These are phyloP conservation scores for Pyrenophora seminiperda DNA, from an alignment of 2,329 filamentous ascomycete genomes.

Conservation along the genomic window DNA sequence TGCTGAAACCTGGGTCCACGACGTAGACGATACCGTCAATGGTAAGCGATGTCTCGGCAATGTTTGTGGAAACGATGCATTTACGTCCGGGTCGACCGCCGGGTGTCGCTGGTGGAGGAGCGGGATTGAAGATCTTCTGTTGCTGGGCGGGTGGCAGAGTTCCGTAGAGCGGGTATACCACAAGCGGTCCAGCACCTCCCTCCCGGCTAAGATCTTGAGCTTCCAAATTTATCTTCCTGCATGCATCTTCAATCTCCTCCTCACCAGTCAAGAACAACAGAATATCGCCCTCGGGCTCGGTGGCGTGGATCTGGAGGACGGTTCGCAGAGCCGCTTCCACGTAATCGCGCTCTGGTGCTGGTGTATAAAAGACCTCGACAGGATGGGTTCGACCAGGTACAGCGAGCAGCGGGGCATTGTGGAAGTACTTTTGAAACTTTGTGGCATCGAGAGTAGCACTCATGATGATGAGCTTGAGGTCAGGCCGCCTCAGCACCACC, in stretches of 20 bases:
- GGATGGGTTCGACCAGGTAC: slow-evolving; percentile 95
- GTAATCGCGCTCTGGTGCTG: slow-evolving; percentile 94
- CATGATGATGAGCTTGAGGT: slow-evolving; percentile 94
- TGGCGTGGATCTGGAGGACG: slow-evolving; percentile 94
- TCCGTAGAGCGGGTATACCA: slow-evolving; percentile 92
- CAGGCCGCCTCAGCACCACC: slow-evolving; percentile 80
- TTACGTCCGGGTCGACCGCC: slow-evolving; percentile 91
- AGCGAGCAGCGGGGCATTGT: slow-evolving; percentile 87
- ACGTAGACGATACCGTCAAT: slow-evolving; percentile 99
- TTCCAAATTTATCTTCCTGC: slow-evolving; percentile 87
- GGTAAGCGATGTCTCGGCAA: slow-evolving; percentile 95
- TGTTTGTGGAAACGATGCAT: slow-evolving; percentile 93
- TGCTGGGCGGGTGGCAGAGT: slow-evolving; percentile 91
- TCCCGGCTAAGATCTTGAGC: slow-evolving; percentile 90
- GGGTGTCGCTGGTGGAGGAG: slow-evolving; percentile 72
- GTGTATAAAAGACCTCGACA: slow-evolving; percentile 98
- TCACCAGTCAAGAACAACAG: slow-evolving; percentile 95
- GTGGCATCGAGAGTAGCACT: slow-evolving; percentile 95
- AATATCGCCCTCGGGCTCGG: slow-evolving; percentile 89
- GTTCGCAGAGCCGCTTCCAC: slow-evolving; percentile 94
- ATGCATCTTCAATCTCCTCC: slow-evolving; percentile 97
- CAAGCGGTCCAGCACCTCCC: slow-evolving; percentile 86
- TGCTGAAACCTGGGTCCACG: slow-evolving; percentile 98
- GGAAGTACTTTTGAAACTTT: slow-evolving; percentile 98
- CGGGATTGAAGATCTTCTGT: slow-evolving; percentile 91